A percentile compares a stretch with the other conserved stretches of the same genome.
Conservation (phyloP, 2,329 filamentous ascomycete species). For the Drechslerella coelobrocha region DNA sequence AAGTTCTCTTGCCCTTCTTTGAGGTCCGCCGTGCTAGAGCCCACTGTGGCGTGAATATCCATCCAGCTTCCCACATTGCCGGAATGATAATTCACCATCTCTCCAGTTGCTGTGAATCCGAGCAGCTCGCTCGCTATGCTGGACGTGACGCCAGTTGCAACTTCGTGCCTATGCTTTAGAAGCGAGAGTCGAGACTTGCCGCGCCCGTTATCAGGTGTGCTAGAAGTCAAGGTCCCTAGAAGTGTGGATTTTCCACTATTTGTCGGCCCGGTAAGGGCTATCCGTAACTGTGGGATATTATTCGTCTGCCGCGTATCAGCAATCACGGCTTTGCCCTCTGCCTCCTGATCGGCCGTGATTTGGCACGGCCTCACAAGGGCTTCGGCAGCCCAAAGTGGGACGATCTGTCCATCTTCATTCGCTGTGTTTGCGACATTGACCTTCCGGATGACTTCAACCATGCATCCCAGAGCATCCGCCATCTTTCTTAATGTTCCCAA, state of each 20-base stretch:
- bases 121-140: conserved; percentile 93
- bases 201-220: conserved; percentile 86
- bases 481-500: conserved; percentile 83
- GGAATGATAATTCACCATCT: conserved; percentile 81
- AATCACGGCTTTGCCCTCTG: conserved; percentile 13
- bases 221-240: conserved; percentile 84
- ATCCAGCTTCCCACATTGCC: conserved; percentile 91
- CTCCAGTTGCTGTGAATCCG: conserved; percentile 71
- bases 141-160: conserved; percentile 88
- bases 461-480: conserved; percentile 89
- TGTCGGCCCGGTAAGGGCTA: conserved; percentile 87
- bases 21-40: conserved; percentile 45
- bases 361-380: conserved; percentile 81
- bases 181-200: conserved; percentile 88
- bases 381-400: conserved; percentile 80
- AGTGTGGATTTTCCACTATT: conserved; percentile 92
- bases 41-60: conserved; percentile 83
- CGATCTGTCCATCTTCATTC: conserved; percentile 68
- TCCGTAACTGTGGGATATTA: conserved; percentile 72
- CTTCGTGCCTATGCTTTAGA: conserved; percentile 90
- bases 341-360: conserved; percentile 56
- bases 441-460: conserved; percentile 79
- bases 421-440: conserved; percentile 72
- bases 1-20: conserved; percentile 57
- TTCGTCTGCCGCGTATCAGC: conserved; percentile 40